Base-by-base conservation (phyloP, 2,329 filamentous ascomycete species). In the Aspergillus melleus region DNA sequence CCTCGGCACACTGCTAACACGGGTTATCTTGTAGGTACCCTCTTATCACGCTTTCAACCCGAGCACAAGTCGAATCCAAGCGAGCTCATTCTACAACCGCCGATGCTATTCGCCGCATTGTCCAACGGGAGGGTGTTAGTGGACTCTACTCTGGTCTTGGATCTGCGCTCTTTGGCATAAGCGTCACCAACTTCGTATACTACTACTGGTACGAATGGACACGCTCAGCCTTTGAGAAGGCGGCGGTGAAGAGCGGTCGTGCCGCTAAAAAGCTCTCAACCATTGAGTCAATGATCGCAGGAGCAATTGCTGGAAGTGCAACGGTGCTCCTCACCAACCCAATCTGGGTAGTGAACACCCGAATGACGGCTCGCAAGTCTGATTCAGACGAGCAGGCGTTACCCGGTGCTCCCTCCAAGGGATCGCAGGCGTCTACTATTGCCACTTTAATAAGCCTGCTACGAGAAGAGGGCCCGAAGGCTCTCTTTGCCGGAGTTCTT, bases 191-290 rank as follows among this genome's bases (percentile, higher is more conserved):
- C 83, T 99, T 99, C 75, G 94, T 99, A 52, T 99, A 99, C 84
- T 99, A 99, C 81, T 99, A 98, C 84, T 99, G 86, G 94, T 99
- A 98, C 79, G 95, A 99, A 81, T 99, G 92, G 91, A 95, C 92
- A 64, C 88, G 93, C 60, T 84, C 89, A 54, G 90, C 90, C 74
- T 97, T 98, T 80, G 92, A 81, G 65, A 80, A 84, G 65, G 90
- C 92, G 10, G 92, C 92, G 50, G 76, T 84, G 59, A 88, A 86
- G 70, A 83, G 90, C 57, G 90, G 90, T 36, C 88, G 91, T 64
- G 85, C 88, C 59, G 88, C 85, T 63, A 89, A 87, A 79, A 93
- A 92, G 75, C 88, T 99, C 74, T 95, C 91, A 19, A 96, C 95
- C 0, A 77, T 94, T 67, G 94, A 99, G 81, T 90, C 89, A 67